Evolutionary conservation across 2,329 filamentous ascomycete species (phyloP).

Genomic region (Westerdykella ornata): DNA sequence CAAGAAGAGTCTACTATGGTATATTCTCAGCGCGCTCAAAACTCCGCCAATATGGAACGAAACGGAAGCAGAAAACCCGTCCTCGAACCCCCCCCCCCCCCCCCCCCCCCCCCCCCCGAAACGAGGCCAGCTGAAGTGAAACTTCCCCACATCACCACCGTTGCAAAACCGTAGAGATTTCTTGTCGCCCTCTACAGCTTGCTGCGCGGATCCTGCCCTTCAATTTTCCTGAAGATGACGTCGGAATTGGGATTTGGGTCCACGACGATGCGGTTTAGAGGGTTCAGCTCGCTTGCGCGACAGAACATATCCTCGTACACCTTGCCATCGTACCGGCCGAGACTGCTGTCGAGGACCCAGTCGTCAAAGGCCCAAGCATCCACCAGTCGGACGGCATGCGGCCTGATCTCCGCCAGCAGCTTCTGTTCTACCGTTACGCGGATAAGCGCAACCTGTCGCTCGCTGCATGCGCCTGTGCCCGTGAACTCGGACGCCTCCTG

Average conservation of each 20-base stretch:
- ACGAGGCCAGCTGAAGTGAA: too few relatives aligned
- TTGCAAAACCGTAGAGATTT: too few relatives aligned
- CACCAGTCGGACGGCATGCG: conserved; percentile 64
- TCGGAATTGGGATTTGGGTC: conserved; percentile 63
- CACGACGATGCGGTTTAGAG: conserved; percentile 63
- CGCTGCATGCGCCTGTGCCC: conserved; percentile 60
- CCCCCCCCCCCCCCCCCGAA: too few relatives aligned
- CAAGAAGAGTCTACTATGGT: too few relatives aligned
- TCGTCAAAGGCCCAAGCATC: conserved; percentile 73
- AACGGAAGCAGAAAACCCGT: too few relatives aligned
- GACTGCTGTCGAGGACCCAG: conserved; percentile 66
- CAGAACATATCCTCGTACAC: conserved; percentile 74
- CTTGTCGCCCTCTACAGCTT: conserved; percentile 1
- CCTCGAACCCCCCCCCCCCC: too few relatives aligned
- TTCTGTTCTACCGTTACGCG: conserved; percentile 62
- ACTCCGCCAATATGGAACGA: too few relatives aligned
- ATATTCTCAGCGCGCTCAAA: too few relatives aligned
- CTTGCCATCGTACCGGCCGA: conserved; percentile 65
- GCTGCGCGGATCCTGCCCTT: conserved; percentile 25
- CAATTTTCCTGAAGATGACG: conserved; percentile 56
- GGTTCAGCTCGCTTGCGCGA: conserved; percentile 64
- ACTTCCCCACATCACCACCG: too few relatives aligned
- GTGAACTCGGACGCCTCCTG: conserved; percentile 67
- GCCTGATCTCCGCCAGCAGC: conserved; percentile 63
- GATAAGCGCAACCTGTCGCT: conserved; percentile 64